phyloP scores from a whole-genome alignment of 1,284 basidiomycete genomes.

The Stygiomarasmius scandens region DNA sequence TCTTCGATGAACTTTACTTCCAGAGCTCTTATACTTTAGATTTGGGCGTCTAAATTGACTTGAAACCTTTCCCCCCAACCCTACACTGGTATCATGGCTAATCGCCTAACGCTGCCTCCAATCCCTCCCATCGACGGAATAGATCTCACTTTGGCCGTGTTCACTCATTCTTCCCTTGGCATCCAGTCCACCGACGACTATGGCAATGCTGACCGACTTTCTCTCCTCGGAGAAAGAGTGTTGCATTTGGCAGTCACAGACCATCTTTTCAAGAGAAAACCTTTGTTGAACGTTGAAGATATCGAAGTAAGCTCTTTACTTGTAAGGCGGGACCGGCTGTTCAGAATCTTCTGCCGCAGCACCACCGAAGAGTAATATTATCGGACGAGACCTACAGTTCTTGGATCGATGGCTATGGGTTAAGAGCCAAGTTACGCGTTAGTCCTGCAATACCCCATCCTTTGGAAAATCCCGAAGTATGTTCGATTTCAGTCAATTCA shows the following conservation, averaged over 20 bases:
- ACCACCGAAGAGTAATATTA: slow-evolving; percentile 27
- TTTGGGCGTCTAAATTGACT: not conserved
- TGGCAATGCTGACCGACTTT: slow-evolving; percentile 51
- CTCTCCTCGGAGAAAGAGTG: slow-evolving; percentile 46
- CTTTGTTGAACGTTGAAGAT: slow-evolving; percentile 38
- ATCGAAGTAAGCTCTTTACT: slow-evolving; percentile 39
- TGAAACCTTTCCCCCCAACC: not conserved
- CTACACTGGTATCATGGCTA: not conserved
- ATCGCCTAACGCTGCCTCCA: slow-evolving; percentile 28
- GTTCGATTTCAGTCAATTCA: not conserved
- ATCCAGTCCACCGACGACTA: slow-evolving; percentile 35
- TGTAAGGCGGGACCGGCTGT: not conserved
- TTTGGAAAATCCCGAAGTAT: slow-evolving; percentile 39
- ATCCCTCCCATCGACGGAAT: slow-evolving; percentile 48
- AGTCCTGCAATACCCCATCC: slow-evolving; percentile 12
- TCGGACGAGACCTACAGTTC: slow-evolving; percentile 33
- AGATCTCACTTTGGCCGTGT: slow-evolving; percentile 55
- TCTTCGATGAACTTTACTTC: no score
- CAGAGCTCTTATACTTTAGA: no score
- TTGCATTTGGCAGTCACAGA: slow-evolving; percentile 47
- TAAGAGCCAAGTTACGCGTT: slow-evolving; percentile 1
- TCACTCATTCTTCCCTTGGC: slow-evolving; percentile 44
- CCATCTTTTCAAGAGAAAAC: slow-evolving; percentile 44
- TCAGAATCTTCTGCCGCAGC: slow-evolving; percentile 23
- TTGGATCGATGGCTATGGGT: slow-evolving; percentile 46